Conservation (phyloP, 176 grass and related monocot species). For the Otatea glauca region DNA sequence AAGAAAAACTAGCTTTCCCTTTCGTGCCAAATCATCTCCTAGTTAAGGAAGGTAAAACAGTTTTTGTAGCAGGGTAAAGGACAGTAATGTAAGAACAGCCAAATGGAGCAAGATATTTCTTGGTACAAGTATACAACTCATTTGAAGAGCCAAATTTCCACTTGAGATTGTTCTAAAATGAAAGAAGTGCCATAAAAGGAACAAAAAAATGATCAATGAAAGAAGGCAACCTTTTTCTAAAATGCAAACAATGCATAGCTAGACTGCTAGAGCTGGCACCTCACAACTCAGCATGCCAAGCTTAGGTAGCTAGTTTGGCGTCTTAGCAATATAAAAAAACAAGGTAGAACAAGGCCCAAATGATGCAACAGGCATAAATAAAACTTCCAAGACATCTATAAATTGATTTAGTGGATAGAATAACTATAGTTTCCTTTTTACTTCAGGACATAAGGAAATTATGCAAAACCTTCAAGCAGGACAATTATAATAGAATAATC, state of each 20-base stretch:
- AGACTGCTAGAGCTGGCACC: not conserved
- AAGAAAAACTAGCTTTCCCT: slow-evolving; percentile 1
- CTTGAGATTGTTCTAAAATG: not conserved
- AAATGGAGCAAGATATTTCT: not conserved
- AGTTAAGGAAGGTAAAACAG: not conserved
- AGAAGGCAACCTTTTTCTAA: not conserved
- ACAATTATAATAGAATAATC: no score
- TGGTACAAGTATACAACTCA: not conserved
- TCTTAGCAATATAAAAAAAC: not conserved
- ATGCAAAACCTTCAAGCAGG: not conserved
- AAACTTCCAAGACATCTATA: not conserved
- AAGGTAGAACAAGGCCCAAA: not conserved
- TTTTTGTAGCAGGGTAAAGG: not conserved
- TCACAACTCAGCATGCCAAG: slow-evolving; percentile 13
- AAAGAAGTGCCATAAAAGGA: not conserved
- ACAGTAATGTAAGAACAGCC: not conserved
- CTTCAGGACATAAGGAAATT: not conserved
- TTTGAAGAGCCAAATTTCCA: not conserved
- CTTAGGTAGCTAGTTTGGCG: not conserved
- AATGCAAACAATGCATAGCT: not conserved
- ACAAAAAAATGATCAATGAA: slow-evolving; percentile 5
- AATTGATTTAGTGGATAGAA: not conserved
- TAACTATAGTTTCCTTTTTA: not conserved
- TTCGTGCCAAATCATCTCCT: not conserved
- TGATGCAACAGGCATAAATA: not conserved